Evolutionary conservation across 2,329 filamentous ascomycete species (phyloP).

Genomic region (Phyllachora maydis): DNA sequence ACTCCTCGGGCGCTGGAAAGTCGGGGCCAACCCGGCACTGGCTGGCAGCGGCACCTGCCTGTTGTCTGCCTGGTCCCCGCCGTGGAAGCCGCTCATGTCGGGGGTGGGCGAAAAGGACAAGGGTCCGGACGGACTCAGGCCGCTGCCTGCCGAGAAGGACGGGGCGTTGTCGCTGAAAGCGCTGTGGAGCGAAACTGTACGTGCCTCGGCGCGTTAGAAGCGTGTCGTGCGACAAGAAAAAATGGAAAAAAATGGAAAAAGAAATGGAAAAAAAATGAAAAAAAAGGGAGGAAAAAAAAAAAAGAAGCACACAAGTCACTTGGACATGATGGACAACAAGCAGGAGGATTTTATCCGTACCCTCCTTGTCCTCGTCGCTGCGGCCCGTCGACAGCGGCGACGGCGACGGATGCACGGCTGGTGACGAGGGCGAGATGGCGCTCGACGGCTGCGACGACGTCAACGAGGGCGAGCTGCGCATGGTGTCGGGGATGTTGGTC

Average conservation of each 20-base stretch:
- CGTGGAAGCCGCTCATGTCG: constrained; percentile 45
- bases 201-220: too few species aligned
- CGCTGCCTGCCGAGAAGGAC: constrained; percentile 43
- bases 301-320: too few species aligned
- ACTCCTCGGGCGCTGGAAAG: constrained; percentile 59
- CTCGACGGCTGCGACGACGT: constrained; percentile 41
- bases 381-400: constrained; percentile 51
- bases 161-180: constrained; percentile 43
- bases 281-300: too few species aligned
- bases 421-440: constrained; percentile 54
- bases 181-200: constrained; percentile 46
- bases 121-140: constrained; percentile 54
- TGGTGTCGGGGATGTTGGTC: constrained; percentile 49
- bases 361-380: constrained; percentile 37
- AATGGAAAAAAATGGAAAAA: too few species aligned
- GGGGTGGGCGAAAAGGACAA: constrained; percentile 60
- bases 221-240: too few species aligned
- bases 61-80: too few species aligned
- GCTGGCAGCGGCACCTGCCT: too few species aligned
- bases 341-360: too few species aligned
- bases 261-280: too few species aligned
- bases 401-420: constrained; percentile 40
- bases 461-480: constrained; percentile 30
- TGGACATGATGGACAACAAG: too few species aligned
- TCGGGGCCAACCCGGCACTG: constrained; percentile 16